Base-by-base conservation (phyloP, 371 early-diverging fungal genomes). In the Smittium mucronatum region DNA sequence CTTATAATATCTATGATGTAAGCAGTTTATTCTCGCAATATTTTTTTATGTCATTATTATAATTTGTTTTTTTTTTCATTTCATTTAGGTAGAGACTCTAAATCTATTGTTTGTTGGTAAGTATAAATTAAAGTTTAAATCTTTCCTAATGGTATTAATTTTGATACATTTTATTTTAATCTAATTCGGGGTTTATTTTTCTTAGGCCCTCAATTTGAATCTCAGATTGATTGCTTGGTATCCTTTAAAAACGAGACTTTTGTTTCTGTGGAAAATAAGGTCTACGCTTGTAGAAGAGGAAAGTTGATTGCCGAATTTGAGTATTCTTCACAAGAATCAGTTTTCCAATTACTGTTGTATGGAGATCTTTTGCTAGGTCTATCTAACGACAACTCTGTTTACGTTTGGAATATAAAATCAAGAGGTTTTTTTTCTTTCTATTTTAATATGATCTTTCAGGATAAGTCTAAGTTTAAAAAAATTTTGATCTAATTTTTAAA, bases 1-100 rank as follows among this genome's bases (percentile, higher is more conserved):
- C 88, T 65, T 97, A 89, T 77, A 93, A 95, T 59, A 86, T 93
- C 1, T 95, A 90, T 75, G 88, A 93, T 69, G 85, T 63, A 63
- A 63, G 63, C 5, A 11, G 21, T 35, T 63, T 63, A 25, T 84
- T 76, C 70, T 72, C n/a, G n/a, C n/a, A n/a, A n/a, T n/a, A n/a
- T n/a, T n/a, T n/a, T n/a, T n/a, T n/a, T n/a, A n/a, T n/a, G n/a
- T n/a, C n/a, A n/a, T 58, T 28, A 35, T 16, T 36, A 28, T 16
- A 64, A n/a, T n/a, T n/a, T n/a, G n/a, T n/a, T n/a, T n/a, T n/a
- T n/a, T n/a, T n/a, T n/a, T n/a, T n/a, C n/a, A n/a, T n/a, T n/a
- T 35, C 64, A 16, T 69, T 65, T 60, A 84, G 84, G 72, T 75
- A 31, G 86, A 81, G 30, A 88, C 86, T 75, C 78, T 88, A 71